Percentiles rank a stretch among this genome's conserved stretches.
Conservation (phyloP, 2,329 filamentous ascomycete genomes). For the Calycina herbarum region DNA sequence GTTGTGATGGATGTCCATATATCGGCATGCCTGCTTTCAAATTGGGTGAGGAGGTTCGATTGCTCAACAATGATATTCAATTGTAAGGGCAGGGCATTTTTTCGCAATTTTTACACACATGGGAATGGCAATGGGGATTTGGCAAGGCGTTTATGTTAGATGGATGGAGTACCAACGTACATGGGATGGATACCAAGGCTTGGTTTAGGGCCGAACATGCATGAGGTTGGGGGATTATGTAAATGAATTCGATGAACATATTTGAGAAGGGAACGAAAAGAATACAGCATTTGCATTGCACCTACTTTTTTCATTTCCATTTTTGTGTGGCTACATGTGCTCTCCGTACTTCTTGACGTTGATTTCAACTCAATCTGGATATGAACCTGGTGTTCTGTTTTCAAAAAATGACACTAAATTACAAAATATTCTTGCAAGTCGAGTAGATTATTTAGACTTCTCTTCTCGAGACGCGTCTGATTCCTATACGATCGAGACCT, state of each 20-base stretch:
- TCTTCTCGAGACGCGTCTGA: too few relatives aligned
- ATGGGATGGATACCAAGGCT: neutral
- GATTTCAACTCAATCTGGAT: too few relatives aligned
- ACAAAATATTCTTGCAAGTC: too few relatives aligned
- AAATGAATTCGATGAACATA: neutral
- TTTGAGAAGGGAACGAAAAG: neutral
- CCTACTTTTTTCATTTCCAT: too few relatives aligned
- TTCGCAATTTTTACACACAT: slow-evolving; percentile 11
- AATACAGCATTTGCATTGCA: neutral
- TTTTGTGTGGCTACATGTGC: too few relatives aligned
- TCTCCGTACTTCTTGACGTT: too few relatives aligned
- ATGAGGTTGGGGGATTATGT: neutral
- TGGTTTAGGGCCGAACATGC: neutral
- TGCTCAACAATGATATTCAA: slow-evolving; percentile 85
- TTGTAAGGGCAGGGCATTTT: slow-evolving; percentile 51
- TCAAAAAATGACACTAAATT: too few relatives aligned
- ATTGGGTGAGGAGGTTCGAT: slow-evolving; percentile 87
- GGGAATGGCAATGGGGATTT: neutral
- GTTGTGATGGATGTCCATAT: slow-evolving; percentile 75
- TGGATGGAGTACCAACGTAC: neutral
- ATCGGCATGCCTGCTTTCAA: slow-evolving; percentile 95
- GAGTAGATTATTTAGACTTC: too few relatives aligned
- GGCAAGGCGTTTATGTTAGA: neutral
- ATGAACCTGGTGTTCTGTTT: too few relatives aligned
- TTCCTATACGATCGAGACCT: too few relatives aligned